Base-by-base conservation (phyloP, 306 rosid species). In the Corylus heterophylla region DNA sequence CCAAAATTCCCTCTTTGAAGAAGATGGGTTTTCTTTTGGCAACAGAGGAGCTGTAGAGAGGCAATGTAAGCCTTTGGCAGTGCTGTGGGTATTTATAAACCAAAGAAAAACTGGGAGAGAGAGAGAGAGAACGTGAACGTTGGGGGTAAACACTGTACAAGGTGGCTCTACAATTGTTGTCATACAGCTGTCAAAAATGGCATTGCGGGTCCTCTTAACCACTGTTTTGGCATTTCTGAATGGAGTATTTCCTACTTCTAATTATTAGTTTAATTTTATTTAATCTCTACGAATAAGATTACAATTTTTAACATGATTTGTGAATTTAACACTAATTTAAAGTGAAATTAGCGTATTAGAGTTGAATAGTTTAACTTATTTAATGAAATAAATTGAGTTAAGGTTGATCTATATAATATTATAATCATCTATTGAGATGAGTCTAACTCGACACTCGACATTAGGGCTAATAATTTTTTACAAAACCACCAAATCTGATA, bases 161-260 rank as follows among this genome's bases (percentile, higher is more conserved):
- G 76, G 73, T 81, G 85, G 80, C 78, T 39, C 25, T 77, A 74
- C 61, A 58, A 45, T 74, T 69, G 74, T 71, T 80, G 75, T 74
- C 80, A 75, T 71, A 85, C 83, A 85, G 80, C 85, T 85, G 85
- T 81, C 55, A 29, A n/a, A 49, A 9, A 79, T 64, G 66, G 54
- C 62, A 61, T 25, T 48, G 71, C 68, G 76, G 76, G 77, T 17
- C 83, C 77, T 78, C 78, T 62, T 69, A 80, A 59, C 71, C 4
- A 77, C 51, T 80, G 74, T 80, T 80, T 73, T 67, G 76, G 71
- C 62, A 27, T 69, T 67, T 52, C 37, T 27, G 7, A 1, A 4
- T 56, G 17, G 27, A 67, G 22, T 8, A 67, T 67, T 39, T 3
- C 20, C 8, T 20, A 68, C 42, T 72, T 52, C 27, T 25, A 42